Evolutionary conservation across 148 eudicot species (phyloP).

Genomic region (Chenopodium suecicum): DNA sequence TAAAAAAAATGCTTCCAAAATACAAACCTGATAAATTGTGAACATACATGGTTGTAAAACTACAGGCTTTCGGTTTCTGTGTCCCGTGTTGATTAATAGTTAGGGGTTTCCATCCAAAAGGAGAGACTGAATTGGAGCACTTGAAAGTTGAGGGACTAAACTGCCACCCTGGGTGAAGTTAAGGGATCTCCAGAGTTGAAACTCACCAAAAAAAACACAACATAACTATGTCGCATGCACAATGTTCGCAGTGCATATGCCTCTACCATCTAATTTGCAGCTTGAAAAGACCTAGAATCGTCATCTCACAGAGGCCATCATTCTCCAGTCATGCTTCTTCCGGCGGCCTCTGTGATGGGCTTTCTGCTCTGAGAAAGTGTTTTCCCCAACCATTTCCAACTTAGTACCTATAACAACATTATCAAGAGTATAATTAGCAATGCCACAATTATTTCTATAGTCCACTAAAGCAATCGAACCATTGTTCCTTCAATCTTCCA

Average conservation of each 20-base stretch:
- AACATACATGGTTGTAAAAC: neutral
- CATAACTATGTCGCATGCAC: no score
- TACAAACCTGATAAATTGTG: neutral
- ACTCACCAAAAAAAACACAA: no score
- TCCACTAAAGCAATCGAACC: neutral
- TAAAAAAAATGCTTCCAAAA: neutral
- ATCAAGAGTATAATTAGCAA: conserved; percentile 19
- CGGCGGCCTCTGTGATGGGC: conserved; percentile 75
- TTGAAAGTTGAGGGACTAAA: no score
- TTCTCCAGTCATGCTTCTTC: conserved; percentile 69
- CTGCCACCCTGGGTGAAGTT: no score
- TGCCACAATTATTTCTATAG: neutral
- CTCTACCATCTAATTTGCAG: neutral
- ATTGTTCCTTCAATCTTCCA: neutral
- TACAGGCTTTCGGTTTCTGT: neutral
- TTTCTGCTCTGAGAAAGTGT: conserved; percentile 54
- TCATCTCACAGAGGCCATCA: conserved; percentile 47
- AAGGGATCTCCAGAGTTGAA: no score
- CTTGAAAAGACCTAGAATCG: conserved; percentile 13
- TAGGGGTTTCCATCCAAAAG: no score
- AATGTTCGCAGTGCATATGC: no score
- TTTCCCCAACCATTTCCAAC: conserved; percentile 64
- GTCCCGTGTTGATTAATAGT: neutral
- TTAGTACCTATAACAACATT: conserved; percentile 37
- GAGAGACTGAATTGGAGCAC: no score